A percentile compares a stretch with the other conserved stretches of the same genome.
These are phyloP conservation scores for Ganoderma meredithae DNA, from an alignment of 1,284 basidiomycete genomes.

Conservation along the genomic window DNA sequence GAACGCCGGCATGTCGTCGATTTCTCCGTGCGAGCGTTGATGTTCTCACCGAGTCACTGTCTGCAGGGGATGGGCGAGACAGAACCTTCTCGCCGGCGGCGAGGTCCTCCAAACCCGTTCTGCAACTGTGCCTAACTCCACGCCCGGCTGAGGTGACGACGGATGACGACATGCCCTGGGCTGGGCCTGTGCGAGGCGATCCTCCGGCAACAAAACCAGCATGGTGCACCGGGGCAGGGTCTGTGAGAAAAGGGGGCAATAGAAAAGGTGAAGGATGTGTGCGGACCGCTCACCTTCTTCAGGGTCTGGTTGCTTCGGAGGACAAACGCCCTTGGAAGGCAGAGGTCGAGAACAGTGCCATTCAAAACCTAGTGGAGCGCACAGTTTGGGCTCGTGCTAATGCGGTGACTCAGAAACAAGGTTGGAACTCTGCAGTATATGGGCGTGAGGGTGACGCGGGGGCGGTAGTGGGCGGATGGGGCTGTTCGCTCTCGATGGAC, in stretches of 20 bases:
- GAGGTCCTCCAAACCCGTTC: slow-evolving; percentile 53
- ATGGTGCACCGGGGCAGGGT: slow-evolving; percentile 52
- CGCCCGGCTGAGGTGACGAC: slow-evolving; percentile 53
- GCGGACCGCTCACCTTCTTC: slow-evolving; percentile 35
- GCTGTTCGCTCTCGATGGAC: not conserved
- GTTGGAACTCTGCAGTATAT: not conserved
- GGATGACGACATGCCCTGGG: slow-evolving; percentile 74
- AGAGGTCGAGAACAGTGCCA: not conserved
- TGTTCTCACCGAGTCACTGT: not conserved
- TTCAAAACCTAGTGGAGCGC: not conserved
- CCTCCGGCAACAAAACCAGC: slow-evolving; percentile 86
- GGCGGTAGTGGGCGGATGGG: not conserved
- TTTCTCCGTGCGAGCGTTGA: slow-evolving; percentile 42
- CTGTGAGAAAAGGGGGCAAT: not conserved
- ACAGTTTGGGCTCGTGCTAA: not conserved
- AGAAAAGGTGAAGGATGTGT: not conserved
- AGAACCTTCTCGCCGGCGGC: not conserved
- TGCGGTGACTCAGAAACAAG: not conserved
- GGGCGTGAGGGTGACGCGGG: not conserved
- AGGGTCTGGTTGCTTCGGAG: slow-evolving; percentile 40
- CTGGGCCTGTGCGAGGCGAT: slow-evolving; percentile 80
- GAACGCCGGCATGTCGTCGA: slow-evolving; percentile 64
- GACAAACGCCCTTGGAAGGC: not conserved
- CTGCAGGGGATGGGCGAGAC: not conserved
- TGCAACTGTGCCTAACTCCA: slow-evolving; percentile 69